A percentile compares a stretch with the other conserved stretches of the same genome.
Evolutionary conservation across 164 flowering plant species (phyloP).

Genomic region (Cinnamomum chago): DNA sequence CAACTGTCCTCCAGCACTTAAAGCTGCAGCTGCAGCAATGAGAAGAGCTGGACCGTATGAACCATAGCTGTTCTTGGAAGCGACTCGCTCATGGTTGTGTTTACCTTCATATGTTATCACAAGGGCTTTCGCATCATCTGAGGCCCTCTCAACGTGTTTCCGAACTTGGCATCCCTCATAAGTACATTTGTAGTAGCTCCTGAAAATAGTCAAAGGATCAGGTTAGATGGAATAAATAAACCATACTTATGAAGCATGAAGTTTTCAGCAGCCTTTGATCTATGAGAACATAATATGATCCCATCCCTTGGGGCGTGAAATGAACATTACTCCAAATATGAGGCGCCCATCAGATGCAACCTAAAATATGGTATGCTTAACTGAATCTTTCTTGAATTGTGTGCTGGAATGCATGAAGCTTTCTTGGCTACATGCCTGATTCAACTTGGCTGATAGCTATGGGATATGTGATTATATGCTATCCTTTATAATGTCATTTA

Average conservation of each 20-base stretch:
- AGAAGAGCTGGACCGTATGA: constrained; percentile 37
- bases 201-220: constrained; percentile 17
- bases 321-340: no score
- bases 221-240: no score
- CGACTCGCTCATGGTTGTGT: constrained; percentile 87
- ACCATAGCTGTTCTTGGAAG: constrained; percentile 42
- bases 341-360: no score
- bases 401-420: no score
- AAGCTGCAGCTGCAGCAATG: constrained; percentile 48
- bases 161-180: constrained; percentile 75
- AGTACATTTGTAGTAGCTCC: constrained; percentile 84
- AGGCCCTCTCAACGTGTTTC: constrained; percentile 76
- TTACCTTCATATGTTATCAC: constrained; percentile 69
- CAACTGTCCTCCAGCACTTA: constrained; percentile 40
- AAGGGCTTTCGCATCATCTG: constrained; percentile 44
- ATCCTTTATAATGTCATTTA: no score
- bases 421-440: no score
- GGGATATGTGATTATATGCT: no score
- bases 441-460: no score
- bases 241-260: not conserved
- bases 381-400: no score
- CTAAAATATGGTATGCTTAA: no score
- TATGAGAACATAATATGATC: no score
- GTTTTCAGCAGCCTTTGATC: not conserved
- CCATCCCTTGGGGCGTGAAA: no score